Percentiles rank a stretch among this genome's conserved stretches.
These are phyloP conservation scores for Periconia macrospinosa DNA, from an alignment of 2,329 filamentous ascomycete species.

Conservation along the genomic window DNA sequence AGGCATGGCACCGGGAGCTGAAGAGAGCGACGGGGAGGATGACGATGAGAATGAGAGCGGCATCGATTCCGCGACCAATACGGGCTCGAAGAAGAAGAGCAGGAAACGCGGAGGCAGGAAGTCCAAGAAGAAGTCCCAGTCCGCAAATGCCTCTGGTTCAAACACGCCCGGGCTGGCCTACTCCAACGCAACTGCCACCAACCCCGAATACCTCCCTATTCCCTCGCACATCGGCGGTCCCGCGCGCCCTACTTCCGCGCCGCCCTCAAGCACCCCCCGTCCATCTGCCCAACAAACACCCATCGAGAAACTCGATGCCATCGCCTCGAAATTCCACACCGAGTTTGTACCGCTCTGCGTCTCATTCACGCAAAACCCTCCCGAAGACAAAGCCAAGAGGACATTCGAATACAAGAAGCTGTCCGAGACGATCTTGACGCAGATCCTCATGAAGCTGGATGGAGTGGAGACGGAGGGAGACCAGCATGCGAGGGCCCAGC, in stretches of 20 bases:
- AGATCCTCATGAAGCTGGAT: slow-evolving; percentile 76
- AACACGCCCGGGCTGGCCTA: slow-evolving; percentile 45
- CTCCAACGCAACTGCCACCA: slow-evolving; percentile 26
- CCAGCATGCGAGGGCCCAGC: slow-evolving; percentile 61
- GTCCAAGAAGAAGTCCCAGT: slow-evolving; percentile 50
- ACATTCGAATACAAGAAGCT: slow-evolving; percentile 75
- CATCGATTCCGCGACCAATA: slow-evolving; percentile 29
- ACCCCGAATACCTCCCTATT: slow-evolving; percentile 43
- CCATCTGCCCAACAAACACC: slow-evolving; percentile 35
- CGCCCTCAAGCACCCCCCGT: slow-evolving; percentile 41
- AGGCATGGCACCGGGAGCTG: slow-evolving; percentile 38
- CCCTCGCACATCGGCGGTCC: slow-evolving; percentile 39
- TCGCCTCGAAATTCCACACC: slow-evolving; percentile 65
- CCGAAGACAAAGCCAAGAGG: slow-evolving; percentile 62
- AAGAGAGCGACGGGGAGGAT: slow-evolving; percentile 46
- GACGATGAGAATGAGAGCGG: slow-evolving; percentile 39
- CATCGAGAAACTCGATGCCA: slow-evolving; percentile 65
- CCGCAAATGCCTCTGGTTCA: slow-evolving; percentile 45
- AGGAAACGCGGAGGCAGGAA: slow-evolving; percentile 43
- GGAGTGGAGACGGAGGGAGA: slow-evolving; percentile 74
- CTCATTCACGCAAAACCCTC: slow-evolving; percentile 64
- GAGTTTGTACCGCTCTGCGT: slow-evolving; percentile 68
- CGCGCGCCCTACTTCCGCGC: slow-evolving; percentile 32
- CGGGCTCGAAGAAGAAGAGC: slow-evolving; percentile 35
- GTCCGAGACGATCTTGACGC: slow-evolving; percentile 74